These are phyloP conservation scores for Talaromyces sp. DNA, from an alignment of 2,329 filamentous ascomycete species.

Conservation along the genomic window DNA sequence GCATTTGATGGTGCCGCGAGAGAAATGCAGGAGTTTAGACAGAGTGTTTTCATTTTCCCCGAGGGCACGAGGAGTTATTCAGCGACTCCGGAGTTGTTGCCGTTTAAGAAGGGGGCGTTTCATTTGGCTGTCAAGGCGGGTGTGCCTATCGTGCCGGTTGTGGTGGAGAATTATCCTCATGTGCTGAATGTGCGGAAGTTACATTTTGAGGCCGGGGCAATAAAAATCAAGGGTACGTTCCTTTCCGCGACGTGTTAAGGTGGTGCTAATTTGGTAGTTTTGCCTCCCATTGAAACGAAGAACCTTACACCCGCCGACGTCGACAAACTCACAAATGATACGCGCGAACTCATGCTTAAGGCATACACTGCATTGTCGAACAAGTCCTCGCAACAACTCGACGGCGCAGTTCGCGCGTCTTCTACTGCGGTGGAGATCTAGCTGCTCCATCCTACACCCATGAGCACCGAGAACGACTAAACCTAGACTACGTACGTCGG, in stretches of 20 bases:
- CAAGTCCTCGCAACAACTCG: slow-evolving; percentile 23
- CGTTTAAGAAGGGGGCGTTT: slow-evolving; percentile 99
- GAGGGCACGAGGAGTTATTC: slow-evolving; percentile 93
- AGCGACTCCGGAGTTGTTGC: slow-evolving; percentile 73
- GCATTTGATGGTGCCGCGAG: slow-evolving; percentile 80
- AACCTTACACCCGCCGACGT: slow-evolving; percentile 73
- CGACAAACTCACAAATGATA: slow-evolving; percentile 65
- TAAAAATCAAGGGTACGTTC: slow-evolving; percentile 69
- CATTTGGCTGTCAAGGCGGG: slow-evolving; percentile 91
- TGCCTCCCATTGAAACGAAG: slow-evolving; percentile 75
- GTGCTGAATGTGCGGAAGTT: slow-evolving; percentile 63
- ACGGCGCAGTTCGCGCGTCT: slow-evolving; percentile 25
- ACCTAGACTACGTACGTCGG: neutral
- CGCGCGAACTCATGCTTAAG: slow-evolving; percentile 71
- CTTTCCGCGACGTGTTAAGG: slow-evolving; percentile 7
- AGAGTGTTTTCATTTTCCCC: slow-evolving; percentile 57
- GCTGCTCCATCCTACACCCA: neutral
- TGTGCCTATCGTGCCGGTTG: slow-evolving; percentile 85
- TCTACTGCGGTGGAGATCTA: slow-evolving; percentile 37
- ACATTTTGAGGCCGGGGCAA: slow-evolving; percentile 64
- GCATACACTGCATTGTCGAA: slow-evolving; percentile 47
- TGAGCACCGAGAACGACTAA: neutral
- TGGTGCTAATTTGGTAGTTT: slow-evolving; percentile 50
- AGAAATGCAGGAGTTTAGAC: slow-evolving; percentile 69
- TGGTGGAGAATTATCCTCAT: slow-evolving; percentile 75